phyloP scores from a whole-genome alignment of 495 filamentous ascomycete genomes.

The Xylaria longipes region DNA sequence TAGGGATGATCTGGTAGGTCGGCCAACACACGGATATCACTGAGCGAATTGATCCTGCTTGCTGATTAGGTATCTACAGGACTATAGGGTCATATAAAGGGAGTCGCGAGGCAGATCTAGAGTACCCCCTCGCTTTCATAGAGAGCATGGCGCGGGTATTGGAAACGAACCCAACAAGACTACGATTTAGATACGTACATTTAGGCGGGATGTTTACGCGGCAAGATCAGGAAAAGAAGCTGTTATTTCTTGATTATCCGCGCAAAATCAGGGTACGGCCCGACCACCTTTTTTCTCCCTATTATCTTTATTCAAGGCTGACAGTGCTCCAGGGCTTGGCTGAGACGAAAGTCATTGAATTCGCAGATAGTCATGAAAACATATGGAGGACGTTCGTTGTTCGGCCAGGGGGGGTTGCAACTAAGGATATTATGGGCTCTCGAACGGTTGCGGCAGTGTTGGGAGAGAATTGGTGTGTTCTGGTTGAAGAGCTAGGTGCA shows the following conservation, averaged over 20 bases:
- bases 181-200: conserved; percentile 36
- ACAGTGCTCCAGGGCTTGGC: conserved; percentile 20
- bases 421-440: not conserved
- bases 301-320: not conserved
- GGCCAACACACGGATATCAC: not conserved
- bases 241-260: conserved; percentile 30
- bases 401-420: conserved; percentile 23
- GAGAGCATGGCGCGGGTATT: conserved; percentile 28
- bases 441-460: conserved; percentile 1
- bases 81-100: conserved; percentile 30
- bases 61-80: conserved; percentile 19
- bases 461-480: conserved; percentile 24
- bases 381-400: conserved; percentile 25
- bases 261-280: conserved; percentile 33
- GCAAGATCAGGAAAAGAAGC: conserved; percentile 28
- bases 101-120: conserved; percentile 26
- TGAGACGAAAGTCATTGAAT: conserved; percentile 24
- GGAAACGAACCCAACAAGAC: conserved; percentile 24
- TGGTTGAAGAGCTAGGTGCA: conserved; percentile 24
- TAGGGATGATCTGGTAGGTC: conserved; percentile 36
- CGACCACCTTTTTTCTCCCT: not conserved
- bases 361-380: conserved; percentile 14
- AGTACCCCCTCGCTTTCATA: conserved; percentile 30
- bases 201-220: conserved; percentile 35
- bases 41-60: not conserved